Evolutionary conservation across 1,139 yeast genomes (phyloP), one percentile per base, ranked within the genome.

Genomic region (Kodamaea fungicola): DNA sequence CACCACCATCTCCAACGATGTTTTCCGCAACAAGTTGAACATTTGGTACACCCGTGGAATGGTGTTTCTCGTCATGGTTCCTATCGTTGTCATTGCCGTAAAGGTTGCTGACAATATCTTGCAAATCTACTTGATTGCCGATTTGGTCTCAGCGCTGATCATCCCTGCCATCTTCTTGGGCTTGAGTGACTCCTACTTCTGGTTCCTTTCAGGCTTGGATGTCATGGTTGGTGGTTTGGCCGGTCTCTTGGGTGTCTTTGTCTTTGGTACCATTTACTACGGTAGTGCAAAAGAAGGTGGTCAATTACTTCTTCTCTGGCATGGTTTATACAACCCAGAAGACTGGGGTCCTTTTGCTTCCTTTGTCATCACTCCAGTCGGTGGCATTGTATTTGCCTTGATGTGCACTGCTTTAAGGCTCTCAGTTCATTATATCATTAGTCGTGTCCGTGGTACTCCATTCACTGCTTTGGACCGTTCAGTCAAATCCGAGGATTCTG

Each of bases 311-410:
- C 71, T 89, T 42, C 63, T 84, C 33, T 78, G 85, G 77, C 78
- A 87, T 47, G 97, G 97, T 36, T 64, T 90, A 29, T 90, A 90
- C 56, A 68, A 74, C 42, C 63, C 75, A 9, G 77, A 74, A 39
- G 97, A 90, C 57, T 90, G 97, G 97, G 87, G 95, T 52, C 80
- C 95, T 0, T 90, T 89, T 62, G 97, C 95, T 23, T 96, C 97
- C 1, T 89, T 89, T 62, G 94, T 86, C 6, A 85, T 82, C 46
- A 95, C 97, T 2, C 96, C 97, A 4, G 72, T 82, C 34, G 95
- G 94, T 12, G 89, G 94, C 12, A 50, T 89, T 2, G 44, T 83
- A 2, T 66, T 82, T 43, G 81, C 87, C 1, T 59, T 75, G 13
- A 51, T 68, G 30, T 68, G 74, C 33, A 73, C 84, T 25, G 80